Conservation (phyloP, 1,139 yeast species). For the Zhuliangozyma parablackwelliae region DNA sequence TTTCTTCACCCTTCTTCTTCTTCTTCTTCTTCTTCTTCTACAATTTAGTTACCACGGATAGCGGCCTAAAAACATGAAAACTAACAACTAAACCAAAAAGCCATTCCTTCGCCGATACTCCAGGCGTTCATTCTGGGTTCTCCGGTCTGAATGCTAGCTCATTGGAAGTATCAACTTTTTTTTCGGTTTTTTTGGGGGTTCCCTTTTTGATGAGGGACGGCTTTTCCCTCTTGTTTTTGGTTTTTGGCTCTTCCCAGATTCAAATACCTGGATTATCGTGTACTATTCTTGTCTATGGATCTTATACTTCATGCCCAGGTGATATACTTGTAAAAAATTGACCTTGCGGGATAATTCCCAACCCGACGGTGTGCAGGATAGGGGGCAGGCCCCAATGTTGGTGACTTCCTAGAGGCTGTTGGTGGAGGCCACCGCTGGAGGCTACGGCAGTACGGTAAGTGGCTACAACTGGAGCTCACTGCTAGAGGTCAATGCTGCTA, state of each 20-base stretch:
- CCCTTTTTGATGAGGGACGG: constrained; percentile 11
- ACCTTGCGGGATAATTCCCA: no score
- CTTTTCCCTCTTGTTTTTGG: constrained; percentile 18
- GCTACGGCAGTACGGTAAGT: no score
- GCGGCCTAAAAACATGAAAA: constrained; percentile 23
- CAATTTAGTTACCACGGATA: constrained; percentile 46
- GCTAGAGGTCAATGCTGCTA: no score
- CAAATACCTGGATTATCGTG: constrained; percentile 49
- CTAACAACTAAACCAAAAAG: constrained; percentile 9
- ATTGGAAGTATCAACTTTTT: constrained; percentile 7
- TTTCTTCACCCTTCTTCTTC: constrained; percentile 1
- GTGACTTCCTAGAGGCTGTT: no score
- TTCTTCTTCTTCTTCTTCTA: constrained; percentile 15
- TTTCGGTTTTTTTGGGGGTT: constrained; percentile 9
- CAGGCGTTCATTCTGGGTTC: constrained; percentile 15
- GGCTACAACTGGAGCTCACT: no score
- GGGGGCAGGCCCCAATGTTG: no score
- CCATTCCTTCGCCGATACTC: background rate
- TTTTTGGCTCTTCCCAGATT: constrained; percentile 41
- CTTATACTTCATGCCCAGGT: constrained; percentile 55
- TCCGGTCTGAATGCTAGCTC: constrained; percentile 10
- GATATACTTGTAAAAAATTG: constrained; percentile 16
- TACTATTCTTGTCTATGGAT: constrained; percentile 32
- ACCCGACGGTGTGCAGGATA: no score
- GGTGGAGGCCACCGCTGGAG: no score